phyloP scores from a whole-genome alignment of 305 asterid species.

The Fraxinus nigra region DNA sequence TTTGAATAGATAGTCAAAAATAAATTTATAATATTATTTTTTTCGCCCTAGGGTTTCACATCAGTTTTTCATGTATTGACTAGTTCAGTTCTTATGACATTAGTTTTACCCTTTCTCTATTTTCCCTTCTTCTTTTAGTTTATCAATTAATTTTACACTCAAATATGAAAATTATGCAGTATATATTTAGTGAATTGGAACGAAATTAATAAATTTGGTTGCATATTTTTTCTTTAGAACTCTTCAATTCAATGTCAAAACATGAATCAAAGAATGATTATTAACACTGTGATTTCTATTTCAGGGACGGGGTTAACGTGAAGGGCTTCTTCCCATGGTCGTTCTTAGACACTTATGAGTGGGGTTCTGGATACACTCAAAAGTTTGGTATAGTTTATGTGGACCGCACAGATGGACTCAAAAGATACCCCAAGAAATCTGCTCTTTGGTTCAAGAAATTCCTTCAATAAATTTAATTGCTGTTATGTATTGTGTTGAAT shows the following conservation, averaged over 20 bases:
- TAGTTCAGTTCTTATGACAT: background rate
- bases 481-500: background rate
- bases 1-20: background rate
- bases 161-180: background rate
- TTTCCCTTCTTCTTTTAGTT: background rate
- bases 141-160: background rate
- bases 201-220: too few species aligned
- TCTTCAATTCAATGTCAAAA: too few species aligned
- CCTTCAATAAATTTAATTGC: background rate
- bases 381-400: constrained; percentile 33
- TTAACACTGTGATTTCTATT: background rate
- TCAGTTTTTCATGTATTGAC: too few species aligned
- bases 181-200: too few species aligned
- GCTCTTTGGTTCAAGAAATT: constrained; percentile 29
- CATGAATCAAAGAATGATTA: too few species aligned
- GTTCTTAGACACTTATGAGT: constrained; percentile 35
- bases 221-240: too few species aligned
- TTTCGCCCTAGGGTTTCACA: too few species aligned
- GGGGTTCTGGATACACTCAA: constrained; percentile 32
- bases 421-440: constrained; percentile 32
- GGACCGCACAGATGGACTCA: constrained; percentile 26
- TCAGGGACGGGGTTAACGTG: constrained; percentile 25
- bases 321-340: constrained; percentile 37
- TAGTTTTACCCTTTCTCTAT: background rate
- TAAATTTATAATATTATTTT: too few species aligned